A percentile compares a stretch with the other conserved stretches of the same genome.
These are phyloP conservation scores for Globisporangium camurandrum DNA, from an alignment of 352 stramenopile genomes.

Conservation along the genomic window DNA sequence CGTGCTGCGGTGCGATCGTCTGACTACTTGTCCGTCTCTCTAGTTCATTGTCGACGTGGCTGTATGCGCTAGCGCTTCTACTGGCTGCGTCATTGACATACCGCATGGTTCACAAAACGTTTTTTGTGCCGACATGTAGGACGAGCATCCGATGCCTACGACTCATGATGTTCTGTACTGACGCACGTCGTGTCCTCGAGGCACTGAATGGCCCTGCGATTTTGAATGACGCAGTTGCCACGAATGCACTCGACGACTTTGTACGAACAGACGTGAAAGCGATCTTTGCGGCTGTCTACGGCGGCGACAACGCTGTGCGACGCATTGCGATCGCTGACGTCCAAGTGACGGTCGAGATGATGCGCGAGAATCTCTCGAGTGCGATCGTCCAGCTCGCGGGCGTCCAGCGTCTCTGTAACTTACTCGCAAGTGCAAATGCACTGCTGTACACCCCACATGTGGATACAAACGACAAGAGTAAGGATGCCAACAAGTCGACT, in stretches of 20 bases:
- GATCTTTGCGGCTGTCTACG: conserved; percentile 62
- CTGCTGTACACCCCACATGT: conserved; percentile 16
- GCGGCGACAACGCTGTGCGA: conserved; percentile 57
- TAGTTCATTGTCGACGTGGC: no score
- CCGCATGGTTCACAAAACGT: no score
- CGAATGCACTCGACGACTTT: conserved; percentile 63
- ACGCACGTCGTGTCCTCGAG: conserved; percentile 40
- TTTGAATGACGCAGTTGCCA: conserved; percentile 44
- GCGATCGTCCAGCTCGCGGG: conserved; percentile 55
- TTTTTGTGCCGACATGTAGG: no score
- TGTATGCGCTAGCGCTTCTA: no score
- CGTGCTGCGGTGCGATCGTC: conserved; percentile 39
- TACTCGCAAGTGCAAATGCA: conserved; percentile 29
- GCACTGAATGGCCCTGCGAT: conserved; percentile 26
- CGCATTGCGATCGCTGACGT: conserved; percentile 54
- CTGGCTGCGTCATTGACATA: no score
- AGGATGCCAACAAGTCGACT: no score
- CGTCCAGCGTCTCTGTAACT: conserved; percentile 36
- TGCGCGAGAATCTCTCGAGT: conserved; percentile 48
- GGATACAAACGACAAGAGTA: no score
- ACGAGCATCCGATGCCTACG: conserved; percentile 55
- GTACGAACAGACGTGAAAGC: conserved; percentile 69
- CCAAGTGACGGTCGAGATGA: conserved; percentile 49
- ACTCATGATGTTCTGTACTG: conserved; percentile 47
- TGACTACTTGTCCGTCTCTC: no score